Evolutionary conservation across 129 eudicot genomes (phyloP).

Genomic region (Artemisia tridentata): DNA sequence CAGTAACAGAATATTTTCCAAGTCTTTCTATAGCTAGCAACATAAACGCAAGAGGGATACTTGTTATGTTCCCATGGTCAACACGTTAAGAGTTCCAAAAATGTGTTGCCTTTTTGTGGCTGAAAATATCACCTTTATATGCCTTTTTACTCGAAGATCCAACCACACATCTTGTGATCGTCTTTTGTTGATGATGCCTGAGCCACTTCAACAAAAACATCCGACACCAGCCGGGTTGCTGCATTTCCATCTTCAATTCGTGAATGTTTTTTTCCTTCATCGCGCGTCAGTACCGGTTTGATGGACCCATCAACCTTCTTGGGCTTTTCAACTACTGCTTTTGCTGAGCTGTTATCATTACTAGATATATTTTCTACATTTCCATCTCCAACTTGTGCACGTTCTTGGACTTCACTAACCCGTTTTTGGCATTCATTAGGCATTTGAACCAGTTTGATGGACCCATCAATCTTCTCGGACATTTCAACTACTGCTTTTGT

Average conservation of each 20-base stretch:
- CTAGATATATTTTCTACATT: constrained; percentile 5
- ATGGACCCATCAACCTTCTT: constrained; percentile 2
- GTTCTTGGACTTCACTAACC: background rate
- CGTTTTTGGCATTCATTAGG: background rate
- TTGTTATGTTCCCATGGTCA: background rate
- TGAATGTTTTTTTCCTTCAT: constrained; percentile 5
- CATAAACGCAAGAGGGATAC: background rate
- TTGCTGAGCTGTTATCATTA: constrained; percentile 4
- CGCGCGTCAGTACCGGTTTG: background rate
- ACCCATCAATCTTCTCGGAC: constrained; percentile 7
- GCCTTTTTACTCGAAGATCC: constrained; percentile 23
- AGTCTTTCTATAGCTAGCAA: background rate
- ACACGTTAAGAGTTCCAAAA: background rate
- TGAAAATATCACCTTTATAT: background rate
- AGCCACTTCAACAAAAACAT: constrained; percentile 1
- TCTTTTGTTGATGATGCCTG: background rate
- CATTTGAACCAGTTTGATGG: background rate
- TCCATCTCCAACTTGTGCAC: background rate
- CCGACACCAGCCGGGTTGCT: background rate
- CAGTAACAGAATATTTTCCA: background rate
- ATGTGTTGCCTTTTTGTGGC: background rate
- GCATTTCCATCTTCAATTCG: constrained; percentile 7
- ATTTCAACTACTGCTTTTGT: background rate
- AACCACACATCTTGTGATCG: constrained; percentile 29
- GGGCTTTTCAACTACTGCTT: constrained; percentile 4